phyloP scores from a whole-genome alignment of 2,329 filamentous ascomycete species.

The Aspergillus hortae region DNA sequence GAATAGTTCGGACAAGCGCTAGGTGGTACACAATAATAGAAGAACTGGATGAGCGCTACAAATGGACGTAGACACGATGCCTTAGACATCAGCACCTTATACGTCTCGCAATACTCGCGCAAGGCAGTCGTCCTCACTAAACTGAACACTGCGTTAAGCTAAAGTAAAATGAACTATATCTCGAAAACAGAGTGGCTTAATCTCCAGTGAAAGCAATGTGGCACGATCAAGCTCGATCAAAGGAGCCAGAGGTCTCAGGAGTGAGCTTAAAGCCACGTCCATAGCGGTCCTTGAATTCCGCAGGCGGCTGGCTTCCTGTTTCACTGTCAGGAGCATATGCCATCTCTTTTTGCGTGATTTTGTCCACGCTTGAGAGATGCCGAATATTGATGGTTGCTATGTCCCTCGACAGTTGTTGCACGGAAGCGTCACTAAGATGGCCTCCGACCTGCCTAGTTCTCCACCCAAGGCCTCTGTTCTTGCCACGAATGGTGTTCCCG shows the following conservation, averaged over 20 bases:
- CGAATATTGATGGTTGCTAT: slow-evolving; percentile 22
- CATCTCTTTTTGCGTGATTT: slow-evolving; percentile 7
- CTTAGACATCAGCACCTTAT: background rate
- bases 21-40: too few relatives aligned
- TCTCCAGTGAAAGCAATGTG: background rate
- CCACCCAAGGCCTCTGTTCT: slow-evolving; percentile 27
- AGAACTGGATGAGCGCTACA: background rate
- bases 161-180: background rate
- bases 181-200: background rate
- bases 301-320: slow-evolving; percentile 8
- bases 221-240: background rate
- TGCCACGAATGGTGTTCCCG: slow-evolving; percentile 31
- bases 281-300: slow-evolving; percentile 25
- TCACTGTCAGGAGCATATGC: slow-evolving; percentile 4
- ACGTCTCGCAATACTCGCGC: background rate
- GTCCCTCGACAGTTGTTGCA: slow-evolving; percentile 31
- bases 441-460: slow-evolving; percentile 34
- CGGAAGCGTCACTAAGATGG: slow-evolving; percentile 26
- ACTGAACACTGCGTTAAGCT: background rate
- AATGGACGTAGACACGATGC: background rate
- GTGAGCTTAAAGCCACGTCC: slow-evolving; percentile 17
- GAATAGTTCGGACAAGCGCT: too few relatives aligned
- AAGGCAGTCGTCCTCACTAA: background rate
- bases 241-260: slow-evolving; percentile 1
- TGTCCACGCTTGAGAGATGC: slow-evolving; percentile 9